A percentile compares a stretch with the other conserved stretches of the same genome.
Evolutionary conservation across 2,329 filamentous ascomycete genomes (phyloP).

Genomic region (Rutstroemia sp.): DNA sequence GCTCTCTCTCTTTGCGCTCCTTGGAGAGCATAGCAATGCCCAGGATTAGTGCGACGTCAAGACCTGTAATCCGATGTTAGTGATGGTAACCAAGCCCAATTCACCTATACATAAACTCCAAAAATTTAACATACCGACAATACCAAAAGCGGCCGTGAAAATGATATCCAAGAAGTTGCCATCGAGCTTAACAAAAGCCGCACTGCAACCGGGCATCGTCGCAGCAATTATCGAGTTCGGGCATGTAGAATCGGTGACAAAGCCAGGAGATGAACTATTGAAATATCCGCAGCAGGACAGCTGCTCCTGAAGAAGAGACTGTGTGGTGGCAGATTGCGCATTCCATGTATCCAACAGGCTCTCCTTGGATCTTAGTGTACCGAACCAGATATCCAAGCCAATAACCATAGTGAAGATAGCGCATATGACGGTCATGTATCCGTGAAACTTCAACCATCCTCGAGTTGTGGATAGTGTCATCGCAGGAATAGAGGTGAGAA

Average conservation of each 20-base stretch:
- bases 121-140: constrained; percentile 47
- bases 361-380: constrained; percentile 60
- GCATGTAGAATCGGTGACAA: constrained; percentile 62
- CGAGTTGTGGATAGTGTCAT: constrained; percentile 58
- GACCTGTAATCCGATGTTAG: constrained; percentile 30
- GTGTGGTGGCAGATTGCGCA: constrained; percentile 46
- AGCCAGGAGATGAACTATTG: constrained; percentile 63
- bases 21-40: constrained; percentile 70
- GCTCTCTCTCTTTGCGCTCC: constrained; percentile 70
- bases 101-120: constrained; percentile 24
- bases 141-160: constrained; percentile 73
- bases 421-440: constrained; percentile 55
- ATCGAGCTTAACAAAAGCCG: constrained; percentile 58
- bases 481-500: constrained; percentile 63
- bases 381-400: constrained; percentile 63
- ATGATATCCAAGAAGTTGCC: constrained; percentile 68
- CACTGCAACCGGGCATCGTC: constrained; percentile 61
- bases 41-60: constrained; percentile 45
- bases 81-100: not conserved
- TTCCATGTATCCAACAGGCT: constrained; percentile 56
- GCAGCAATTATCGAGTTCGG: constrained; percentile 63
- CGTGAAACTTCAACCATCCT: constrained; percentile 63
- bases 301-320: constrained; percentile 65
- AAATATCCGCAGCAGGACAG: constrained; percentile 77
- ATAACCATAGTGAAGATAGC: constrained; percentile 58